Evolutionary conservation across 306 rosid species (phyloP).

Genomic region (Sophora flavescens): DNA sequence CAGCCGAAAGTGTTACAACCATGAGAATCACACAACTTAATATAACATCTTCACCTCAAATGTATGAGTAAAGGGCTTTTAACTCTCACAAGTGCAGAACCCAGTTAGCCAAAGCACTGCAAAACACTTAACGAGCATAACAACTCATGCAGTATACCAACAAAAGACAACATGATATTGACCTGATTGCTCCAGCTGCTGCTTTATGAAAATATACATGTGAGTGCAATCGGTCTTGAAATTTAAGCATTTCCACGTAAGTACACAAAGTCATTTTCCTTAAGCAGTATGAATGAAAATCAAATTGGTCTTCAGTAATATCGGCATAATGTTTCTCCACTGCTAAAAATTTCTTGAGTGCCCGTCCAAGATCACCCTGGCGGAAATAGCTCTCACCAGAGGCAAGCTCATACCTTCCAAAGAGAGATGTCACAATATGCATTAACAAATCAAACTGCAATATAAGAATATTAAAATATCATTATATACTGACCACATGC

Average conservation of each 20-base stretch:
- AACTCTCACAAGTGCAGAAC: conserved; percentile 22
- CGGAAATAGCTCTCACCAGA: conserved; percentile 98
- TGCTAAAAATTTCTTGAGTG: conserved; percentile 86
- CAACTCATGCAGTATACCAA: conserved; percentile 32
- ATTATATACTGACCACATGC: conserved; percentile 89
- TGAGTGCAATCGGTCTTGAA: conserved; percentile 96
- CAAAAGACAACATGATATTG: conserved; percentile 36
- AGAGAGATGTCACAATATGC: conserved; percentile 33
- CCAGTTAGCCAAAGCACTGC: conserved; percentile 16
- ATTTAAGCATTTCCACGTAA: conserved; percentile 96
- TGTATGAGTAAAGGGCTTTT: conserved; percentile 15
- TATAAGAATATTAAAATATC: conserved; percentile 35
- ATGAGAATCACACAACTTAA: conserved; percentile 43
- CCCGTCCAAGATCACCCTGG: conserved; percentile 90
- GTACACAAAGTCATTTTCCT: conserved; percentile 98
- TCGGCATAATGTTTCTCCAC: conserved; percentile 99
- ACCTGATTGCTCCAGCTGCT: conserved; percentile 97
- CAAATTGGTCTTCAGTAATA: conserved; percentile 98
- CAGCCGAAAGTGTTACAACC: conserved; percentile 46
- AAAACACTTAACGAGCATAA: conserved; percentile 34
- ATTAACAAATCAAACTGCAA: conserved; percentile 41
- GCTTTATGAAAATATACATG: conserved; percentile 95
- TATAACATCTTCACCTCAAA: conserved; percentile 27
- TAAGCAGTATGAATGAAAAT: conserved; percentile 97
- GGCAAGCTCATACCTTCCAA: conserved; percentile 91